These are phyloP conservation scores for Powellomyces hirtus DNA, from an alignment of 192 early-diverging fungal species.

Conservation along the genomic window DNA sequence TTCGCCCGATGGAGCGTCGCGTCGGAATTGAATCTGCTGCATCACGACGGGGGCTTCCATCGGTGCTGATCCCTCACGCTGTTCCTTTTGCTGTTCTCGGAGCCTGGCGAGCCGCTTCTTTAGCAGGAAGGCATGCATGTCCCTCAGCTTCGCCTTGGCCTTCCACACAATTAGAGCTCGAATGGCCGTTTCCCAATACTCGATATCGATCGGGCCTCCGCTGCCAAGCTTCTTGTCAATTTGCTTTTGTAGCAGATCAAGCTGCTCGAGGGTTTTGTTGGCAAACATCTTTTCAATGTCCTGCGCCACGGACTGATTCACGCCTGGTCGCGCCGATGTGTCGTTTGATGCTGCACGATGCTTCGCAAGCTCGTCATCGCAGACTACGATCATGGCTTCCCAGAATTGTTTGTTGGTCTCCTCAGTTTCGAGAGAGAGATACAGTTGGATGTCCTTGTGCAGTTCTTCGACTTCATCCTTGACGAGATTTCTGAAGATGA, in stretches of 20 bases:
- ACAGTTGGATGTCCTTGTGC: slow-evolving; percentile 83
- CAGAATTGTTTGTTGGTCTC: slow-evolving; percentile 79
- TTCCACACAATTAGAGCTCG: slow-evolving; percentile 76
- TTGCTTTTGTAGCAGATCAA: slow-evolving; percentile 70
- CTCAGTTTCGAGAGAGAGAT: slow-evolving; percentile 79
- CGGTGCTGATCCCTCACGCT: background rate
- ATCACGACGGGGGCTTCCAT: background rate
- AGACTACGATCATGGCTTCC: slow-evolving; percentile 80
- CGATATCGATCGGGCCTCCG: slow-evolving; percentile 78
- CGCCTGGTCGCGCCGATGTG: background rate
- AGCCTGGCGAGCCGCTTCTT: slow-evolving; percentile 72
- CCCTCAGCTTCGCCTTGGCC: slow-evolving; percentile 70
- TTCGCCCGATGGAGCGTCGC: slow-evolving; percentile 28
- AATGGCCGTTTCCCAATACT: slow-evolving; percentile 91
- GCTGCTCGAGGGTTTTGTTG: slow-evolving; percentile 72
- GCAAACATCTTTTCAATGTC: slow-evolving; percentile 70
- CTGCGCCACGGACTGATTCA: slow-evolving; percentile 27
- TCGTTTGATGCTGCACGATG: slow-evolving; percentile 27
- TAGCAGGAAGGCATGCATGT: slow-evolving; percentile 80
- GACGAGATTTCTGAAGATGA: slow-evolving; percentile 69
- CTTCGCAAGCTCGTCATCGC: slow-evolving; percentile 64
- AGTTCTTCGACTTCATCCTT: slow-evolving; percentile 74
- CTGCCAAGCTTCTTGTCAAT: slow-evolving; percentile 70
- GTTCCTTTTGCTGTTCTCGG: slow-evolving; percentile 44
- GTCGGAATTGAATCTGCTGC: slow-evolving; percentile 25